phyloP scores from a whole-genome alignment of 495 filamentous ascomycete genomes.

The Aspergillus sclerotiicarbonarius region DNA sequence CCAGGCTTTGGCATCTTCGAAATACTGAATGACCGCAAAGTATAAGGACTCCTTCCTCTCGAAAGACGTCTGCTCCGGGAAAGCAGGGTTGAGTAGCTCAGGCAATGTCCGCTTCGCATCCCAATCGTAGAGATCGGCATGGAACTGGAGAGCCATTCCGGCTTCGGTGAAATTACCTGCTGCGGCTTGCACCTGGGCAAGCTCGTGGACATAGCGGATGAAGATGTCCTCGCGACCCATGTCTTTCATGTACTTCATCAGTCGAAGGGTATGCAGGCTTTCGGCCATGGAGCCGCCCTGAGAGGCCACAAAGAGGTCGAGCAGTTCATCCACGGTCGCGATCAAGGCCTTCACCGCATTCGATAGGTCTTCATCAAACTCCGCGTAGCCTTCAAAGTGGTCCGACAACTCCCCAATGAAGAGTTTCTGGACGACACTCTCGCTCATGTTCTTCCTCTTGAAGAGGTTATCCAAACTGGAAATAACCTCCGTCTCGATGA shows the following conservation, averaged over 20 bases:
- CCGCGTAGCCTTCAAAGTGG: constrained; percentile 70
- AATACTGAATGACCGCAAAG: constrained; percentile 90
- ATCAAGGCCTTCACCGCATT: constrained; percentile 75
- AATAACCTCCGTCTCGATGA: constrained; percentile 95
- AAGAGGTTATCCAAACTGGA: constrained; percentile 91
- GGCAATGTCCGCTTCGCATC: constrained; percentile 67
- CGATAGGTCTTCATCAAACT: constrained; percentile 71
- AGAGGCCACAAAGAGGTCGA: constrained; percentile 91
- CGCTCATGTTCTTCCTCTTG: constrained; percentile 81
- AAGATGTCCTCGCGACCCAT: constrained; percentile 98
- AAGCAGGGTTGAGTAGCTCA: constrained; percentile 66
- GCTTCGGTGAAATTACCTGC: constrained; percentile 84
- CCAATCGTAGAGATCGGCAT: constrained; percentile 94
- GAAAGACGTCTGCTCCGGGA: constrained; percentile 84
- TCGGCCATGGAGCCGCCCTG: constrained; percentile 77
- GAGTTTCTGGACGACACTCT: constrained; percentile 86
- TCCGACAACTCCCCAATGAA: constrained; percentile 84
- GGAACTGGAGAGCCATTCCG: constrained; percentile 82
- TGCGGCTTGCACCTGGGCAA: constrained; percentile 73
- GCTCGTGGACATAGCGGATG: constrained; percentile 92
- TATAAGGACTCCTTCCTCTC: constrained; percentile 91
- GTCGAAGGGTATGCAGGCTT: constrained; percentile 79
- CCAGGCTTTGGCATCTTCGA: constrained; percentile 92
- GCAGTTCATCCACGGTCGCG: constrained; percentile 79
- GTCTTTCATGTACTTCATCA: constrained; percentile 96